Evolutionary conservation across 257 asterid genomes (phyloP).

Genomic region (Solanum piurae): DNA sequence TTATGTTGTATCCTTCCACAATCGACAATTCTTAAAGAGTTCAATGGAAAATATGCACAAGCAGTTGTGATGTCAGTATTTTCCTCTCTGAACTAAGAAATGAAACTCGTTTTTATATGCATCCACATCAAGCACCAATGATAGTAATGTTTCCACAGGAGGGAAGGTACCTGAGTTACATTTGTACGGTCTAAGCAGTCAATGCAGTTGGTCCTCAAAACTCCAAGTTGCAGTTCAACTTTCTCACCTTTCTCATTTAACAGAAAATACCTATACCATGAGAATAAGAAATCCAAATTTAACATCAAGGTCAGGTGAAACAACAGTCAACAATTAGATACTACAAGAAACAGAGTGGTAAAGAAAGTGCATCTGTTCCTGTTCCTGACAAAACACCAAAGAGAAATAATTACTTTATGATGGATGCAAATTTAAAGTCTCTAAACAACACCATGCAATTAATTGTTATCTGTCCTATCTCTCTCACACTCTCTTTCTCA

Average conservation of each 20-base stretch:
- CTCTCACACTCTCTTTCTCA: background rate
- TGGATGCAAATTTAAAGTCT: background rate
- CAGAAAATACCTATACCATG: conserved; percentile 54
- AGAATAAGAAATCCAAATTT: background rate
- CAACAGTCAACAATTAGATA: background rate
- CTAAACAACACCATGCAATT: background rate
- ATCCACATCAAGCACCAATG: background rate
- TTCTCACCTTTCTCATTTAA: conserved; percentile 76
- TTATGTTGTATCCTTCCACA: background rate
- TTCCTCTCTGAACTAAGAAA: background rate
- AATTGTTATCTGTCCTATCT: background rate
- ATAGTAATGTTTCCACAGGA: background rate
- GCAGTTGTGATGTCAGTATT: background rate
- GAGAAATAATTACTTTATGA: background rate
- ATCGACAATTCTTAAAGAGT: background rate
- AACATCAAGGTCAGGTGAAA: background rate
- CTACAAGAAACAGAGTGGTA: background rate
- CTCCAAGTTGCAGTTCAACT: conserved; percentile 68
- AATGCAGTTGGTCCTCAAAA: conserved; percentile 83
- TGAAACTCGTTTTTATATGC: background rate
- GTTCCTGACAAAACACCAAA: background rate
- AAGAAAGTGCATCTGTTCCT: background rate
- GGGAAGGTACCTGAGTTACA: conserved; percentile 72
- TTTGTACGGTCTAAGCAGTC: conserved; percentile 98
- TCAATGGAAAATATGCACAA: background rate